Evolutionary conservation across 768 basidiomycete species (phyloP), one percentile per base, ranked within the genome.

Genomic region (Lenzites betulinus): DNA sequence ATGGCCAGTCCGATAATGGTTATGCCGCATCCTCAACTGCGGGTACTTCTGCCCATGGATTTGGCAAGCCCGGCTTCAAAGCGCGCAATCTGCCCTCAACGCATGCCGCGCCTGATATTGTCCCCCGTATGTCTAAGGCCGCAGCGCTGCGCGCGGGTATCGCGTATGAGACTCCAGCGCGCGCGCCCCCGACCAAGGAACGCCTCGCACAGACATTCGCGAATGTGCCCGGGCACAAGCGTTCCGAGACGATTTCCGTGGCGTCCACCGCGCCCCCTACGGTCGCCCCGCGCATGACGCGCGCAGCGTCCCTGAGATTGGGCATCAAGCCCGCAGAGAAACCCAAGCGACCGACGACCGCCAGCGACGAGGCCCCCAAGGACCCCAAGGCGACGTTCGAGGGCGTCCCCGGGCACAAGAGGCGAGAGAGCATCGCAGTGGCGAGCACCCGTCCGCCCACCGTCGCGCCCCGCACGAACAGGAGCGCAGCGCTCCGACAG

Each of bases 351-450:
- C 53, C n/a, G 49, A 59, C 13, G 62, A 70, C 46, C 66, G 70
- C 36, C 44, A 61, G 20, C 67, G 58, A 39, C 30, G 42, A 73
- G 26, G 66, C 51, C n/a, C 38, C 54, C 7, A 62, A 58, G 67
- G 66, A 71, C 60, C 67, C 69, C 41, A 81, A 79, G 71, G 71
- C 72, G 33, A 83, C 80, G 0, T 94, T 93, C 66, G 88, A 89
- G 0, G 90, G 90, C 35, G 87, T 93, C 3, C 92, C 92, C 6
- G 92, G 92, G 0, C 92, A 94, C 68, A 93, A 93, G 74, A 79
- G 92, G 55, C 76, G 88, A 26, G 89, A 91, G 69, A 83, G 83
- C 15, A 86, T 94, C 62, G 72, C 83, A 7, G 92, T 94, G 9
- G 81, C 87, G 18, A 83, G 81, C 62, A 78, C 76, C 11, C 70